Base-by-base conservation (phyloP, 1,284 basidiomycete genomes). In the Sporisorium exsertum region DNA sequence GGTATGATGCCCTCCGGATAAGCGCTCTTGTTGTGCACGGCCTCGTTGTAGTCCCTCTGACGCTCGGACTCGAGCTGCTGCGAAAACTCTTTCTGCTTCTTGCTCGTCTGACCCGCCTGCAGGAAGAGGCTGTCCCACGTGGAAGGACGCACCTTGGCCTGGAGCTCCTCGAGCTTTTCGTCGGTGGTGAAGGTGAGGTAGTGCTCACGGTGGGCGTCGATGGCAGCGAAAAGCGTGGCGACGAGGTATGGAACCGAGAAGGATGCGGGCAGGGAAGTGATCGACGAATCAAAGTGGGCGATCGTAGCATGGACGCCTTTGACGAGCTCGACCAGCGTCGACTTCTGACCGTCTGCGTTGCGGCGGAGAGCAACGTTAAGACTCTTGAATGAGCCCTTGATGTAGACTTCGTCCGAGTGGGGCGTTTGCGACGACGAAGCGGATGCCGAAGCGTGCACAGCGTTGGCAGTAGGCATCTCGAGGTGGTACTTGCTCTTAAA, bases 101-200 rank as follows among this genome's bases (percentile, higher is more conserved):
- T 68, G 56, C 57, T 72, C 13, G 61, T 65, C 64, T 76, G 68
- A 2, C 73, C 73, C 1, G 69, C 73, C 32, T 71, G 69, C 3
- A 76, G 40, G 58, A 76, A 76, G 58, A 71, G 51, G 29, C 61
- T 65, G 61, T 76, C 73, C 73, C 73, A 76, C 7, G 68, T 59
- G 40, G 73, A 76, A 27, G 61, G 68, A n/a, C 33, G 51, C 32
- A 87, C 82, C 58, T 80, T 78, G 13, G 87, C 87, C 16, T 87
- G 88, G 40, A 87, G 86, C 46, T 87, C 86, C 83, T 89, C 91
- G 69, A 94, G 86, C 85, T 92, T 93, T 84, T 93, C 88, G 64
- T 94, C 92, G 10, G 92, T 91, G 3, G 90, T 88, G 69, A 88
- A 87, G 35, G 92, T 88, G n/a, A 86, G 56, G 46, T 67, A 64